Conservation (phyloP, 2,329 filamentous ascomycete genomes). For the Podosphaera fusca region DNA sequence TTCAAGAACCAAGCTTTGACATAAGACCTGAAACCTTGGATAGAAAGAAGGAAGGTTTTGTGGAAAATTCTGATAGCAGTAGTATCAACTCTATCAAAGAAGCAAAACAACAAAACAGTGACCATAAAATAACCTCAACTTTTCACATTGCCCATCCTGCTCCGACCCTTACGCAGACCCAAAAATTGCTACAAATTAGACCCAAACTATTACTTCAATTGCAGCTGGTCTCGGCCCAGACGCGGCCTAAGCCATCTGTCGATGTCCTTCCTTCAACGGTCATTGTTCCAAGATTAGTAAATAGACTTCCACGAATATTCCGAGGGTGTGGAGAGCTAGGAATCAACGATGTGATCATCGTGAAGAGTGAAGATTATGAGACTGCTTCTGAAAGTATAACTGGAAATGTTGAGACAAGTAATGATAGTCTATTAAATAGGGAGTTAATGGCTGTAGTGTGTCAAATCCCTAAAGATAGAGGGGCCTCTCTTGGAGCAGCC, state of each 20-base stretch:
- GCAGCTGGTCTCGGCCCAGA: slow-evolving; percentile 36
- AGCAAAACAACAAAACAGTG: slow-evolving; percentile 21
- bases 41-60: slow-evolving; percentile 15
- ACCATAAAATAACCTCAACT: slow-evolving; percentile 31
- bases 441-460: slow-evolving; percentile 49
- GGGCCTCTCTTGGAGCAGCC: slow-evolving; percentile 17
- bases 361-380: slow-evolving; percentile 46
- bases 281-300: slow-evolving; percentile 32
- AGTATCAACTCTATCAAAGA: slow-evolving; percentile 6
- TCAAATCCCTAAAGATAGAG: slow-evolving; percentile 29
- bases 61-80: slow-evolving; percentile 13
- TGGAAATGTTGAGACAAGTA: slow-evolving; percentile 26
- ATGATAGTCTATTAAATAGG: slow-evolving; percentile 24
- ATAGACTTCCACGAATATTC: slow-evolving; percentile 40
- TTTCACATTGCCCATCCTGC: slow-evolving; percentile 48
- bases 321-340: slow-evolving; percentile 38
- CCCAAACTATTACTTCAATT: slow-evolving; percentile 50
- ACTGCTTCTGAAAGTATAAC: slow-evolving; percentile 24
- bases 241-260: slow-evolving; percentile 41
- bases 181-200: slow-evolving; percentile 34
- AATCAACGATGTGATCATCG: slow-evolving; percentile 45
- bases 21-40: slow-evolving; percentile 10
- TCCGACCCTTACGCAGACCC: slow-evolving; percentile 32
- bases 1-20: slow-evolving; percentile 8
- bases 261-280: slow-evolving; percentile 53